Evolutionary conservation across 345 rosid genomes (phyloP), one percentile per base, ranked within the genome.

Genomic region (Euphorbia peplus): DNA sequence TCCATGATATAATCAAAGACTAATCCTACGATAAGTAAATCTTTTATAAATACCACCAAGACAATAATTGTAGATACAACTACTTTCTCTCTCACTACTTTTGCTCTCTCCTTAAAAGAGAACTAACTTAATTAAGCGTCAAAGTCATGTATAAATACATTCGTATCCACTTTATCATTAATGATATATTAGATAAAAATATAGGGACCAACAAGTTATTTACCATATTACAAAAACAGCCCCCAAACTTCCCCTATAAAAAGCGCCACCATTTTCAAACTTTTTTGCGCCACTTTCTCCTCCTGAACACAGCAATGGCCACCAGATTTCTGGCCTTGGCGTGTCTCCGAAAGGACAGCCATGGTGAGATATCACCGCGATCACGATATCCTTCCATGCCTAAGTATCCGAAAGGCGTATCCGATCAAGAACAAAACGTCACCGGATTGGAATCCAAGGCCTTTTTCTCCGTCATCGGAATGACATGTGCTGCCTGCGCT

Each of bases 401-500:
- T 4, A 92, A 82, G 69, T 86, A 82, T 69, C 87, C 93, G 0
- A 84, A 41, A 70, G 93, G 87, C 1, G 80, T 79, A 11, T 76
- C 84, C 53, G 76, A 28, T 21, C 70, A 42, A n/a, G 77, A 70
- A 53, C 63, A 81, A 41, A 57, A 67, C n/a, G 70, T 51, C 14
- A 75, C 58, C 56, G 75, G 73, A 4, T 75, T 88, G 4, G 83
- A 80, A 70, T 72, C 81, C 37, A 84, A 75, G 69, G 95, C 87
- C 19, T 71, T 85, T 52, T 87, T 88, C 28, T 78, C 83, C 3
- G 98, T 93, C 4, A n/a, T 60, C 3, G 98, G 98, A 61, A 87
- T 93, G 98, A 85, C 90, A 0, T 88, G 93, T 70, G 82, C 98
- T 1, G 98, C 98, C 35, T 93, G 98, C 56, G 96, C 97, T 5